phyloP scores from a whole-genome alignment of 805 yeast species.

The Maudiozyma bulderi region DNA sequence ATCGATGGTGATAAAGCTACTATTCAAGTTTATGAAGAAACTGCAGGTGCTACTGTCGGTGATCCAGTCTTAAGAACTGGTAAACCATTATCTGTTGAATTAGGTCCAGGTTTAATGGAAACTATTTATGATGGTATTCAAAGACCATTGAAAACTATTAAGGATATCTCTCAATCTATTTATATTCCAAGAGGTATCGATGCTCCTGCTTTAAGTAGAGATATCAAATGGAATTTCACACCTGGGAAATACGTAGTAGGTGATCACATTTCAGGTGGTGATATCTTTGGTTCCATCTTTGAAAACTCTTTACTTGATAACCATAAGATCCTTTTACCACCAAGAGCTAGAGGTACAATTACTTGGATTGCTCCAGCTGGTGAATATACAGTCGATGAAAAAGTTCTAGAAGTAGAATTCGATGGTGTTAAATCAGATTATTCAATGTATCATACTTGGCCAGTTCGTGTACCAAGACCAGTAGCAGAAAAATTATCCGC shows the following conservation, averaged over 20 bases:
- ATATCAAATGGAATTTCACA: slow-evolving; percentile 71
- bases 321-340: slow-evolving; percentile 92
- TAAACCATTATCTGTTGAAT: slow-evolving; percentile 95
- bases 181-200: slow-evolving; percentile 98
- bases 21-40: slow-evolving; percentile 97
- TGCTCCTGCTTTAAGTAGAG: slow-evolving; percentile 88
- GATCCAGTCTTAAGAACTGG: slow-evolving; percentile 98
- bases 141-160: slow-evolving; percentile 93
- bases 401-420: slow-evolving; percentile 86
- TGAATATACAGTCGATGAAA: slow-evolving; percentile 82
- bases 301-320: slow-evolving; percentile 89
- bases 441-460: slow-evolving; percentile 98
- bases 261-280: slow-evolving; percentile 98
- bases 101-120: slow-evolving; percentile 99
- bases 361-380: slow-evolving; percentile 85
- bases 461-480: slow-evolving; percentile 98
- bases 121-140: slow-evolving; percentile 99
- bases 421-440: slow-evolving; percentile 74
- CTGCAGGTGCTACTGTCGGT: slow-evolving; percentile 98
- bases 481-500: slow-evolving; percentile 91
- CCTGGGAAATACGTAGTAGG: slow-evolving; percentile 74
- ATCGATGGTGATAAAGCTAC: slow-evolving; percentile 95
- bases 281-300: slow-evolving; percentile 84
- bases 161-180: slow-evolving; percentile 78
- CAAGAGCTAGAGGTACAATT: slow-evolving; percentile 97